Evolutionary conservation across 192 early-diverging fungal species (phyloP).

Genomic region (Coemansia sp.): DNA sequence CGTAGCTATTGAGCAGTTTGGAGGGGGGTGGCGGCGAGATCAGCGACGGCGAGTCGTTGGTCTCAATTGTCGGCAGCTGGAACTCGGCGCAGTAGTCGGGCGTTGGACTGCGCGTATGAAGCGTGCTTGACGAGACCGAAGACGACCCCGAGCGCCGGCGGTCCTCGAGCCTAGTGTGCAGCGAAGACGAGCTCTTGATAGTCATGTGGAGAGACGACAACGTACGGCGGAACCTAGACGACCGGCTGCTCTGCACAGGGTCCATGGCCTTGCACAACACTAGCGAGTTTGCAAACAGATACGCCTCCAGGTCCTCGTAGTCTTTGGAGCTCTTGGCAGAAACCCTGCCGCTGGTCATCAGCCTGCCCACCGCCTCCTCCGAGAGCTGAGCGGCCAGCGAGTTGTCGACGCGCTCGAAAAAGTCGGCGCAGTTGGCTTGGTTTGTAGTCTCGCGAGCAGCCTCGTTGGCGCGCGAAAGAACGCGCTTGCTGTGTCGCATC

Average conservation of each 20-base stretch:
- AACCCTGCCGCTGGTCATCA: constrained; percentile 27
- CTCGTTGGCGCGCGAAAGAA: constrained; percentile 44
- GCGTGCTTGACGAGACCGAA: constrained; percentile 33
- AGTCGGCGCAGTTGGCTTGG: constrained; percentile 17
- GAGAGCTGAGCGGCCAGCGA: neutral
- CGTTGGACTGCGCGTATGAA: constrained; percentile 17
- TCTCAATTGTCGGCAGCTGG: constrained; percentile 36
- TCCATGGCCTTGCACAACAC: constrained; percentile 22
- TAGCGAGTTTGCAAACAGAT: constrained; percentile 25
- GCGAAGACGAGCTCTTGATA: constrained; percentile 8
- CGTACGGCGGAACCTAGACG: constrained; percentile 36
- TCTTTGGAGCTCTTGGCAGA: constrained; percentile 4
- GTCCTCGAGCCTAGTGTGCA: constrained; percentile 2
- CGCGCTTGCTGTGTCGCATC: constrained; percentile 36
- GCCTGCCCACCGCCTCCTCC: constrained; percentile 8
- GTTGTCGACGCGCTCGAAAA: constrained; percentile 28
- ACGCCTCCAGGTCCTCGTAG: constrained; percentile 29
- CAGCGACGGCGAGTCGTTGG: constrained; percentile 15
- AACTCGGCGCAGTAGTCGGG: constrained; percentile 8
- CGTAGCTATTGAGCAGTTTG: constrained; percentile 31
- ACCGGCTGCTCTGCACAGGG: neutral
- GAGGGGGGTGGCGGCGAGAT: constrained; percentile 20
- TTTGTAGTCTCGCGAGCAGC: constrained; percentile 38
- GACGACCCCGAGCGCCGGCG: constrained; percentile 31
- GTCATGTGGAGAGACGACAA: constrained; percentile 40